Percentiles rank a stretch among this genome's conserved stretches.
phyloP scores from a whole-genome alignment of 805 yeast species.

The Yarrowia porcina region DNA sequence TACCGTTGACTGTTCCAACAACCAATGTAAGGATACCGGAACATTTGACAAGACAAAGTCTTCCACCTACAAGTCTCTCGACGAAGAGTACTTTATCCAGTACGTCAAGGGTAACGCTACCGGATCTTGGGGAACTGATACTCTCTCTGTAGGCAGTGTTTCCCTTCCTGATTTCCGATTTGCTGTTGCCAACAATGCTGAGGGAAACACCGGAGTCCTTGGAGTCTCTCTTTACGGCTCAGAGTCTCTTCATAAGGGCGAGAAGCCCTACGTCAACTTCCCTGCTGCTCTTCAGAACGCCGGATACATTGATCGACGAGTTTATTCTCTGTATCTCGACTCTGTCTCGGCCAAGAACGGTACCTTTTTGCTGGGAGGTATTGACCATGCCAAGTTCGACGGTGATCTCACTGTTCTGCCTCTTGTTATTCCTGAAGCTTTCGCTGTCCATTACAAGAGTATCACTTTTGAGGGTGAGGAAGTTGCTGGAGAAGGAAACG shows the following conservation, averaged over 20 bases:
- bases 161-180: conserved; percentile 52
- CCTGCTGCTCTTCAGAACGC: conserved; percentile 35
- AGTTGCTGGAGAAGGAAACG: not conserved
- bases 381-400: conserved; percentile 42
- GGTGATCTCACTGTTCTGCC: conserved; percentile 38
- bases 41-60: conserved; percentile 17
- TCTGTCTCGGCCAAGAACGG: conserved; percentile 37
- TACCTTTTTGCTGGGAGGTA: conserved; percentile 43
- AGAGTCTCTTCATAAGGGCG: conserved; percentile 30
- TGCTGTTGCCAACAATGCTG: conserved; percentile 62
- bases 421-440: not conserved
- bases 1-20: not conserved
- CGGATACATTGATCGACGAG: conserved; percentile 42
- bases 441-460: conserved; percentile 20
- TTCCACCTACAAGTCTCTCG: conserved; percentile 29
- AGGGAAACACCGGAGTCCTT: conserved; percentile 49
- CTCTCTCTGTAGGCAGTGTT: conserved; percentile 49
- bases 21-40: not conserved
- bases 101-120: conserved; percentile 43
- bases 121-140: conserved; percentile 64
- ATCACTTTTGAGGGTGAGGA: not conserved
- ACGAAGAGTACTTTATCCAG: conserved; percentile 29
- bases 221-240: conserved; percentile 31
- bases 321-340: conserved; percentile 47
- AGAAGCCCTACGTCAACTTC: conserved; percentile 30